Evolutionary conservation across 768 basidiomycete species (phyloP).

Genomic region (Lactarius tabidus): DNA sequence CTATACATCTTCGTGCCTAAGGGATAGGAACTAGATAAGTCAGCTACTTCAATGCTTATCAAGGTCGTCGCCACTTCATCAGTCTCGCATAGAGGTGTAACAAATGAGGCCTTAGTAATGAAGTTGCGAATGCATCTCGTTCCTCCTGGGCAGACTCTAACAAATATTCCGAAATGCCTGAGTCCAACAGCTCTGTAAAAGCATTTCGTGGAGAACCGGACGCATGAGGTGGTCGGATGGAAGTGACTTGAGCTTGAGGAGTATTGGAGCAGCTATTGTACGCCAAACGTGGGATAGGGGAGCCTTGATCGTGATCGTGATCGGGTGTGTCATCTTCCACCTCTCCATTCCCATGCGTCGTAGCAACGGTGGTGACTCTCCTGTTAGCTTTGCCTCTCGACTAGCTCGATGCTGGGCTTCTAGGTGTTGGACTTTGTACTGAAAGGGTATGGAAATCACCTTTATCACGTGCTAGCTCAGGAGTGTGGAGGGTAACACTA

Average conservation of each 20-base stretch:
- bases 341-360: conserved; percentile 17
- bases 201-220: conserved; percentile 49
- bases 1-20: no score
- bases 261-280: conserved; percentile 43
- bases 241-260: conserved; percentile 32
- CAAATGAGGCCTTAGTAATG: no score
- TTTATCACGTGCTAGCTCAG: conserved; percentile 20
- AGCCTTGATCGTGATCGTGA: conserved; percentile 30
- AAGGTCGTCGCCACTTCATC: conserved; percentile 66
- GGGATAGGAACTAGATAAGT: no score
- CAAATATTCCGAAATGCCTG: conserved; percentile 49
- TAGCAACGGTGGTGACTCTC: conserved; percentile 4
- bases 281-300: conserved; percentile 38
- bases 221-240: conserved; percentile 43
- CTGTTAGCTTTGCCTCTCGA: conserved; percentile 25
- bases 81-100: conserved; percentile 63
- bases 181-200: conserved; percentile 44
- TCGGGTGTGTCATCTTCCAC: conserved; percentile 24
- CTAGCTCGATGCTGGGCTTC: conserved; percentile 25
- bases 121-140: conserved; percentile 59
- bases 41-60: no score
- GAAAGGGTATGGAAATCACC: background rate
- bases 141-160: conserved; percentile 46
- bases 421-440: conserved; percentile 22
- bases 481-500: conserved; percentile 17